Evolutionary conservation across 805 yeast species (phyloP).

Genomic region (Yarrowia sp.): DNA sequence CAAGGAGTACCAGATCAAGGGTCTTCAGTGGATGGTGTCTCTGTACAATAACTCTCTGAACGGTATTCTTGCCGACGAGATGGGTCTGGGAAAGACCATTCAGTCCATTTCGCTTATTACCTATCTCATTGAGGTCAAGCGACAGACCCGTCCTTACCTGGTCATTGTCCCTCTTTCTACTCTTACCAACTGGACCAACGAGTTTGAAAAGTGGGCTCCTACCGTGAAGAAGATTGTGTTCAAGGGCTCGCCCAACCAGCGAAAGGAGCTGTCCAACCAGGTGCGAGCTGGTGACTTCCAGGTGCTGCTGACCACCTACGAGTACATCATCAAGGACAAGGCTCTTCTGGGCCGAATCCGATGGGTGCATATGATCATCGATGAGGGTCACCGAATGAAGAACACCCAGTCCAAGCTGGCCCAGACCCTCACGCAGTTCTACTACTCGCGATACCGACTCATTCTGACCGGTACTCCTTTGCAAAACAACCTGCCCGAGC

Average conservation of each 20-base stretch:
- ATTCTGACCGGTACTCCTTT: slow-evolving; percentile 96
- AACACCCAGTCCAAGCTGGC: slow-evolving; percentile 86
- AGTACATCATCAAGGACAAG: slow-evolving; percentile 88
- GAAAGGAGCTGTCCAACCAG: slow-evolving; percentile 69
- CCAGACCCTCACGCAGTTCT: slow-evolving; percentile 73
- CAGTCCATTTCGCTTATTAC: slow-evolving; percentile 87
- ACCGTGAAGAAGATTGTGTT: slow-evolving; percentile 73
- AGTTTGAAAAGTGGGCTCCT: slow-evolving; percentile 98
- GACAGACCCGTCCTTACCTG: slow-evolving; percentile 77
- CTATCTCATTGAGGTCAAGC: slow-evolving; percentile 72
- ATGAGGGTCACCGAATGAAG: slow-evolving; percentile 98
- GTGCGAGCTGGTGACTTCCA: slow-evolving; percentile 80
- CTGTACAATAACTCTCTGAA: slow-evolving; percentile 86
- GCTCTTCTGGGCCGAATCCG: slow-evolving; percentile 70
- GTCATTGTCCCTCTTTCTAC: slow-evolving; percentile 95
- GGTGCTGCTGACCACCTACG: slow-evolving; percentile 87
- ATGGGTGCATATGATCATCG: slow-evolving; percentile 98
- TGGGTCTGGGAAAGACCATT: slow-evolving; percentile 97
- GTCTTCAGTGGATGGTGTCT: slow-evolving; percentile 98
- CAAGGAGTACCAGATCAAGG: slow-evolving; percentile 91
- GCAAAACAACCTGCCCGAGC: slow-evolving; percentile 90
- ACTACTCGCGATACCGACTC: slow-evolving; percentile 80
- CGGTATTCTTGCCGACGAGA: slow-evolving; percentile 96
- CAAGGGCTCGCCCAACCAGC: slow-evolving; percentile 86
- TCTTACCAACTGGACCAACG: slow-evolving; percentile 90